phyloP scores from a whole-genome alignment of 208 protist genomes.

The Wallacemonas sp. region DNA sequence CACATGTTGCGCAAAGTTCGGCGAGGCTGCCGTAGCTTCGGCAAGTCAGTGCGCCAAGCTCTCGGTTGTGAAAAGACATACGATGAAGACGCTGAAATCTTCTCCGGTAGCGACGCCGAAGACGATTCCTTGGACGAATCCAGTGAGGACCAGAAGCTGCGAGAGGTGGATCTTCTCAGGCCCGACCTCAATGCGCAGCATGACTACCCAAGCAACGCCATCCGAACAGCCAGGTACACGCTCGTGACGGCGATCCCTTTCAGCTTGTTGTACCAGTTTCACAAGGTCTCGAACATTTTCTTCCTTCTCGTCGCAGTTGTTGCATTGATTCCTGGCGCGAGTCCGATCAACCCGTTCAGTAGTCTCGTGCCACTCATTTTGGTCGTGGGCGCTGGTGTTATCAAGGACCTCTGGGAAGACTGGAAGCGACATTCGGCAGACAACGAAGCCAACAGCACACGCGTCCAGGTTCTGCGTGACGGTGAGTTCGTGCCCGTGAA shows the following conservation, averaged over 20 bases:
- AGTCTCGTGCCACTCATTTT: conserved; percentile 79
- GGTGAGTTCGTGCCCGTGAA: conserved; percentile 41
- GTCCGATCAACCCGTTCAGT: conserved; percentile 90
- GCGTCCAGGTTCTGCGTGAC: conserved; percentile 47
- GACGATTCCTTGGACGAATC: conserved; percentile 17
- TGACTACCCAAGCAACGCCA: conserved; percentile 56
- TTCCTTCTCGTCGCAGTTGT: conserved; percentile 93
- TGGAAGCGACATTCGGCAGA: conserved; percentile 64
- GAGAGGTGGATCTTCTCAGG: conserved; percentile 58
- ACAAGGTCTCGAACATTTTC: conserved; percentile 92
- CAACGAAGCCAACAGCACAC: conserved; percentile 49
- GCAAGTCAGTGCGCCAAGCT: not conserved
- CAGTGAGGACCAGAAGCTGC: conserved; percentile 17
- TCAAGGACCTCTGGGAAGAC: conserved; percentile 91
- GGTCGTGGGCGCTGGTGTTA: conserved; percentile 82
- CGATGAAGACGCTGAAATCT: conserved; percentile 25
- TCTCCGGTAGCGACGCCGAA: conserved; percentile 9
- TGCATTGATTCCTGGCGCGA: conserved; percentile 80
- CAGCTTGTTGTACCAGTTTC: conserved; percentile 85
- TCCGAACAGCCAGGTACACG: conserved; percentile 79
- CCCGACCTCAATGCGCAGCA: conserved; percentile 44
- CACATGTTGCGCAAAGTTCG: not conserved
- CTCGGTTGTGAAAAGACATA: conserved; percentile 17
- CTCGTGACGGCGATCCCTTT: conserved; percentile 61
- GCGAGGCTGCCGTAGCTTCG: conserved; percentile 5